phyloP scores from a whole-genome alignment of 139 green algal species.

The Closterium sp. region DNA sequence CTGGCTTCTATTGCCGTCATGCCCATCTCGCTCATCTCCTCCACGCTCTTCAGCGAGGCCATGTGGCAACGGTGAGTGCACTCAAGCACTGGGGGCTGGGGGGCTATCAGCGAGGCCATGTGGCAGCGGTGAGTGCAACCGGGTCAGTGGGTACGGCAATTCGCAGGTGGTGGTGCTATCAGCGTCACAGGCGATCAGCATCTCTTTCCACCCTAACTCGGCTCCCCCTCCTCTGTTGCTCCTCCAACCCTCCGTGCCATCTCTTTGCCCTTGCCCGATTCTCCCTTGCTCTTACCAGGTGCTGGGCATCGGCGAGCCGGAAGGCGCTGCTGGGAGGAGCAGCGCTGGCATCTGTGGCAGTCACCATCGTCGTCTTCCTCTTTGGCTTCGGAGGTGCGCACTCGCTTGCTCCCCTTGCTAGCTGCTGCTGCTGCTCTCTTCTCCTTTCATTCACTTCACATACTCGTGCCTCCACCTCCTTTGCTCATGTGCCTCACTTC shows the following conservation, averaged over 20 bases:
- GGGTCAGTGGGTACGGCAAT: no score
- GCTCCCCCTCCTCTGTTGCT: no score
- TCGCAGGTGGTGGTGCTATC: no score
- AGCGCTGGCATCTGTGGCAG: slow-evolving; percentile 6
- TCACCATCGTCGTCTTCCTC: slow-evolving; percentile 40
- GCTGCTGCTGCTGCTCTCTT: background rate
- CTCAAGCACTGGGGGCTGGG: no score
- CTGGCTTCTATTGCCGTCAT: slow-evolving; percentile 70
- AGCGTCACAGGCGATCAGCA: no score
- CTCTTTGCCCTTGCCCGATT: no score
- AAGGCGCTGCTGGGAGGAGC: slow-evolving; percentile 39
- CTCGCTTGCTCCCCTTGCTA: background rate
- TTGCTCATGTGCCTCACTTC: no score
- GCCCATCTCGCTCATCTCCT: slow-evolving; percentile 66
- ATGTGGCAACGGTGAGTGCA: slow-evolving; percentile 75
- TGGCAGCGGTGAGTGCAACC: slow-evolving; percentile 73
- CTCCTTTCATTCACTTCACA: no score
- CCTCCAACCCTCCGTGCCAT: no score
- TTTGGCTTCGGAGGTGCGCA: slow-evolving; percentile 62
- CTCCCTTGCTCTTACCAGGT: no score
- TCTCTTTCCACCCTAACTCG: no score
- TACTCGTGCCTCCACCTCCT: no score
- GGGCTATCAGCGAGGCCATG: slow-evolving; percentile 69
- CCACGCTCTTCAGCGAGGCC: slow-evolving; percentile 76
- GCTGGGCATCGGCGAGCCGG: slow-evolving; percentile 13